A percentile compares a stretch with the other conserved stretches of the same genome.
phyloP scores from a whole-genome alignment of 495 filamentous ascomycete species.

The Xylaria longipes region DNA sequence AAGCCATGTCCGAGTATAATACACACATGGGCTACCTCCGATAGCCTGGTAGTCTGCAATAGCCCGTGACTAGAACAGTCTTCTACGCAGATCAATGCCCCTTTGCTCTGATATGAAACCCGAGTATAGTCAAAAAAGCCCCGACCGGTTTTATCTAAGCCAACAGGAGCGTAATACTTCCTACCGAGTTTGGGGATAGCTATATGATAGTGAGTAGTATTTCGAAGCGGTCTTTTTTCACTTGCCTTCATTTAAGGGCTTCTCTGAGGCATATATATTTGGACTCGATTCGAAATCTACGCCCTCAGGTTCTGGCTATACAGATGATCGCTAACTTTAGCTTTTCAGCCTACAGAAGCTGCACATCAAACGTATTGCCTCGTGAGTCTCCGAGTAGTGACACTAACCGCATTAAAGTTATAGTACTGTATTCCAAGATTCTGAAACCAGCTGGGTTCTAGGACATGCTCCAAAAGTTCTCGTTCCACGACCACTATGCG shows the following conservation, averaged over 20 bases:
- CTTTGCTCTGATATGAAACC: too few relatives aligned
- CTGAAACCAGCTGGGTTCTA: background rate
- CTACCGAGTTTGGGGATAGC: background rate
- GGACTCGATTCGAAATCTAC: too few relatives aligned
- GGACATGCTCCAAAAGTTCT: background rate
- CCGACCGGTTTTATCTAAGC: too few relatives aligned
- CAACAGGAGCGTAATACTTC: background rate
- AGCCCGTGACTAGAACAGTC: too few relatives aligned
- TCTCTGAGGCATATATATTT: too few relatives aligned
- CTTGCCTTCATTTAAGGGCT: background rate
- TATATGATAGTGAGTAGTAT: background rate
- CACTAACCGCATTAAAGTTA: background rate
- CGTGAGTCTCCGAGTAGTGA: background rate
- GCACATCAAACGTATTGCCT: background rate
- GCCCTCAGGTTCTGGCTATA: background rate
- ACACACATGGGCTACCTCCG: too few relatives aligned
- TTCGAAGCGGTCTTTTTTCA: background rate
- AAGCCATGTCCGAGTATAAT: too few relatives aligned
- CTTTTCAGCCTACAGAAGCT: background rate
- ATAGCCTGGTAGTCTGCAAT: too few relatives aligned
- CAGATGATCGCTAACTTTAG: background rate
- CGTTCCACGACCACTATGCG: background rate
- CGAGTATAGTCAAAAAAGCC: too few relatives aligned
- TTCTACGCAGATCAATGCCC: too few relatives aligned
- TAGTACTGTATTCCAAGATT: too few relatives aligned